Evolutionary conservation across 1,284 basidiomycete genomes (phyloP).

Genomic region (Leccinum fallax): DNA sequence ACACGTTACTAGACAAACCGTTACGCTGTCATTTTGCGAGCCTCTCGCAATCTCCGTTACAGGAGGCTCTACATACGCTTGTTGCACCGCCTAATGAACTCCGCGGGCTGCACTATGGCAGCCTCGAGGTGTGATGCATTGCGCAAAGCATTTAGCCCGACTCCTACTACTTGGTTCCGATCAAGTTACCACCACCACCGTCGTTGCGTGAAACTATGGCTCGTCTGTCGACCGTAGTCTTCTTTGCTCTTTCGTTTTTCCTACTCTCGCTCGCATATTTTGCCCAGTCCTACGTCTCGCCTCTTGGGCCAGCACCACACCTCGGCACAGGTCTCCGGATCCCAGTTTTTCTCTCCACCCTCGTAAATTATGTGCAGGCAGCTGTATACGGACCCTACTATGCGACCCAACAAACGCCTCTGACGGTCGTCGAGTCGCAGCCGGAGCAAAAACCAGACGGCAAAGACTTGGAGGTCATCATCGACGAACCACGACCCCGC

Average conservation of each 20-base stretch:
- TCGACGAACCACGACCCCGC: constrained; percentile 32
- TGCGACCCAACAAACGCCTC: constrained; percentile 17
- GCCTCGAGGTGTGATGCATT: constrained; percentile 28
- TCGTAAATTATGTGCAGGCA: constrained; percentile 30
- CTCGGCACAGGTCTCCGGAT: constrained; percentile 27
- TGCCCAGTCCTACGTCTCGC: constrained; percentile 35
- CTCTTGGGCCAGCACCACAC: constrained; percentile 36
- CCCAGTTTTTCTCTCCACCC: constrained; percentile 28
- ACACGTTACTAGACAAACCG: constrained; percentile 3
- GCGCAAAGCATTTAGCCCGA: constrained; percentile 18
- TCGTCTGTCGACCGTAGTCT: constrained; percentile 20
- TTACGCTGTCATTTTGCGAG: neutral
- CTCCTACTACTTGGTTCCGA: constrained; percentile 11
- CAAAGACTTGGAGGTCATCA: constrained; percentile 12
- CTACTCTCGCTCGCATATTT: constrained; percentile 35
- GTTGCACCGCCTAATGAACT: constrained; percentile 23
- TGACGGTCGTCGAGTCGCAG: constrained; percentile 4
- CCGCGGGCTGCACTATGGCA: constrained; percentile 20
- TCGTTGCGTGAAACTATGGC: constrained; percentile 23
- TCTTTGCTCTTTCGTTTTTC: constrained; percentile 30
- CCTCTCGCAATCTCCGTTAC: neutral
- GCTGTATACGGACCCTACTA: constrained; percentile 26
- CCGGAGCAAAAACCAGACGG: constrained; percentile 6
- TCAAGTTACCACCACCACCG: constrained; percentile 2
- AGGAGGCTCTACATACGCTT: constrained; percentile 1